phyloP scores from a whole-genome alignment of 2,329 filamentous ascomycete species.

The Colletotrichum phormii region DNA sequence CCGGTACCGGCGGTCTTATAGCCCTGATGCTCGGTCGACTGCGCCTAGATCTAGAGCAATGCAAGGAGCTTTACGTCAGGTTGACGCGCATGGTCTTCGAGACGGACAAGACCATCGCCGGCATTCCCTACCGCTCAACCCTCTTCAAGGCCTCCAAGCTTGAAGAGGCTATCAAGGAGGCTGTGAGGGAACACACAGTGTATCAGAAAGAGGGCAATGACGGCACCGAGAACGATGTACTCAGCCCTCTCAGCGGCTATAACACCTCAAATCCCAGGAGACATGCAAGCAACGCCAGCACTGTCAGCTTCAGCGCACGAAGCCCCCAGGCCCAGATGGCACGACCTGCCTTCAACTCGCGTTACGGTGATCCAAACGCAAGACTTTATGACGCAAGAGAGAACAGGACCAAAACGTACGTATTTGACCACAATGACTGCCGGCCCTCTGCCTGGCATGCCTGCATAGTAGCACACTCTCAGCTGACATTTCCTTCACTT shows the following conservation, averaged over 20 bases:
- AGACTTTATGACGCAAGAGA: conserved; percentile 89
- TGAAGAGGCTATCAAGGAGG: conserved; percentile 92
- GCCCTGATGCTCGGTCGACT: conserved; percentile 96
- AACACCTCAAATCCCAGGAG: conserved; percentile 64
- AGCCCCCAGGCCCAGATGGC: conserved; percentile 68
- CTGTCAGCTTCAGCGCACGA: conserved; percentile 81
- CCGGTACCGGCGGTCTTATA: conserved; percentile 94
- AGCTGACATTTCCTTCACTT: conserved; percentile 12
- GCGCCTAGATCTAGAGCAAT: conserved; percentile 92
- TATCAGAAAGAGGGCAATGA: conserved; percentile 88
- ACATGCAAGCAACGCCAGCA: conserved; percentile 83
- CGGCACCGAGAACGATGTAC: conserved; percentile 53
- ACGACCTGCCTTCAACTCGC: conserved; percentile 63
- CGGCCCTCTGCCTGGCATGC: neutral
- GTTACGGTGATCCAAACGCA: conserved; percentile 86
- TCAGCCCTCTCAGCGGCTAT: conserved; percentile 56
- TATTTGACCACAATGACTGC: conserved; percentile 36
- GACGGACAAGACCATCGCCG: conserved; percentile 97
- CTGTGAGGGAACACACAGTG: conserved; percentile 86
- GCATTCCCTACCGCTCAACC: conserved; percentile 93
- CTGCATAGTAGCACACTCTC: too few species aligned
- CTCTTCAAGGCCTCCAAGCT: conserved; percentile 97
- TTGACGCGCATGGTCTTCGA: conserved; percentile 96
- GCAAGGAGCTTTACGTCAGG: conserved; percentile 96
- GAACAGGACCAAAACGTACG: conserved; percentile 89